These are phyloP conservation scores for Zoysia matrella DNA, from an alignment of 202 grass and related monocot genomes.

Conservation along the genomic window DNA sequence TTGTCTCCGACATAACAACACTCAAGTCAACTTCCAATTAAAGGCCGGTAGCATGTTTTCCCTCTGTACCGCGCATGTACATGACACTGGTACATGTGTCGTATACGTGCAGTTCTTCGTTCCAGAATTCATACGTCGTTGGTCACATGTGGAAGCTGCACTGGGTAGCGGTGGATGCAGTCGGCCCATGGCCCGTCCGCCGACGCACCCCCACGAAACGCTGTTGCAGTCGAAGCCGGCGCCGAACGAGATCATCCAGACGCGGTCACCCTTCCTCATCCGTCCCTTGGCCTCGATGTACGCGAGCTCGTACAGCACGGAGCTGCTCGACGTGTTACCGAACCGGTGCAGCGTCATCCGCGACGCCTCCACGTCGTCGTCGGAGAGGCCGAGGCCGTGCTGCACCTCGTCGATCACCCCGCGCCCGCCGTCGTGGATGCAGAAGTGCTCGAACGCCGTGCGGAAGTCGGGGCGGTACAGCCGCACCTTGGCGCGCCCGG, in stretches of 20 bases:
- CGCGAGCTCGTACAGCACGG: slow-evolving; percentile 78
- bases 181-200: slow-evolving; percentile 73
- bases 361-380: slow-evolving; percentile 80
- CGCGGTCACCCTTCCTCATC: slow-evolving; percentile 54
- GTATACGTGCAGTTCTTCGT: too few species aligned
- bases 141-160: slow-evolving; percentile 52
- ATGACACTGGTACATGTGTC: too few species aligned
- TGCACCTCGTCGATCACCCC: slow-evolving; percentile 91
- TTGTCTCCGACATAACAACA: too few species aligned
- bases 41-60: too few species aligned
- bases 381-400: slow-evolving; percentile 65
- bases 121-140: too few species aligned
- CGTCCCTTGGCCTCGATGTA: slow-evolving; percentile 63
- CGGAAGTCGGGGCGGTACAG: slow-evolving; percentile 68
- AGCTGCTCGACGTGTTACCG: slow-evolving; percentile 95
- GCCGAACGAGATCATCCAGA: slow-evolving; percentile 65
- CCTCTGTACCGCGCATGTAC: too few species aligned
- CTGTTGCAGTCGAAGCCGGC: slow-evolving; percentile 71
- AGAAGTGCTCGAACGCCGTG: slow-evolving; percentile 79
- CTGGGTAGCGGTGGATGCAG: slow-evolving; percentile 66
- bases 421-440: slow-evolving; percentile 75
- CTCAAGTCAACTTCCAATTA: too few species aligned
- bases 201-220: slow-evolving; percentile 65
- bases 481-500: slow-evolving; percentile 38
- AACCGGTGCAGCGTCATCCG: slow-evolving; percentile 92